Base-by-base conservation (phyloP, 192 early-diverging fungal species). In the Pilaira anomala region DNA sequence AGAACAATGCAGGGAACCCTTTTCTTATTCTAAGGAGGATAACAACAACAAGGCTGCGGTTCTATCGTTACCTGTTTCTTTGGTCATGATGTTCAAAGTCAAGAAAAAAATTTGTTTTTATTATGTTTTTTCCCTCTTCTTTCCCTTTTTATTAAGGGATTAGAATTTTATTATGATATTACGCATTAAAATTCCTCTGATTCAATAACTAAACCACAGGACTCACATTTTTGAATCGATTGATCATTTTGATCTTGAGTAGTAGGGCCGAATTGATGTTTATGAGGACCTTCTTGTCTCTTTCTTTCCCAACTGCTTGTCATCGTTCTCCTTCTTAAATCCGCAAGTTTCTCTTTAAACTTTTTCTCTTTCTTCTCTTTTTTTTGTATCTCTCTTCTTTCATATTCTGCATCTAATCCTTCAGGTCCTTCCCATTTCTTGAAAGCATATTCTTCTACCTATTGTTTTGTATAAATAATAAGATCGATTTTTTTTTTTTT, bases 381-480 rank as follows among this genome's bases (percentile, higher is more conserved):
- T 72, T 96, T 97, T 28, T 91, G 87, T 18, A 76, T 65, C 50
- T 86, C 83, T 4, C 96, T 76, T 19, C 80, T 78, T 50, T 92
- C 91, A 78, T 89, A 98, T 73, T 97, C 95, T 24, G 76, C 65
- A 76, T 99, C 97, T 22, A 99, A 76, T 5, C 72, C 85, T 58
- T 96, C 92, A 13, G 88, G 74, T 8, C 86, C 77, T 16, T 91
- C 93, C 95, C 95, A 99, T 68, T 98, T 98, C 45, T 92, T 84
- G 55, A 91, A 84, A 7, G 96, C 95, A 80, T 92, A 99, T n/a
- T 68, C 77, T 71, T 99, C 97, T 4, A 98, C 85, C 79, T 89
- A 67, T 8, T 8, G 39, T 18, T 2, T n/a, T 18, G 24, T 24
- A 33, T 41, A 9, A 58, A 21, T 41, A 58, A 62, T 33, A 7